phyloP scores from a whole-genome alignment of 768 basidiomycete species.

The Boletus pseudo-olivaceus region DNA sequence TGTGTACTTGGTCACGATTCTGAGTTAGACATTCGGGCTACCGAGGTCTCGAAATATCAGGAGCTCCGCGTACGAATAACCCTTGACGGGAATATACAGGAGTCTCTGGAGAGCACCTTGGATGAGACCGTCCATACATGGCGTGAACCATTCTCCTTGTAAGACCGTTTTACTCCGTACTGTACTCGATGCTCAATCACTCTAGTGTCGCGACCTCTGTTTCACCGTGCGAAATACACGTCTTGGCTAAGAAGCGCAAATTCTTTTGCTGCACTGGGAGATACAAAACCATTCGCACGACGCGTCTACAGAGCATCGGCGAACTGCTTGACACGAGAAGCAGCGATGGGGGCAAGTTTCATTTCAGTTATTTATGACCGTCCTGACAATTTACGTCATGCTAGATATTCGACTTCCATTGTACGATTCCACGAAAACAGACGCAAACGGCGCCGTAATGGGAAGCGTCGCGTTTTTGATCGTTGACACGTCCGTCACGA shows the following conservation, averaged over 20 bases:
- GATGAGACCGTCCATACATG: conserved; percentile 25
- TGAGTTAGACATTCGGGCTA: conserved; percentile 20
- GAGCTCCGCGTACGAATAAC: conserved; percentile 26
- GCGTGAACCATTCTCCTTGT: conserved; percentile 31
- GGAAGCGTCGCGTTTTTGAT: conserved; percentile 29
- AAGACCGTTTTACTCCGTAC: conserved; percentile 1
- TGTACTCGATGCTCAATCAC: conserved; percentile 8
- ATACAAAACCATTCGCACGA: conserved; percentile 28
- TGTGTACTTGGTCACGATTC: not conserved
- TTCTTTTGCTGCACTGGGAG: conserved; percentile 27
- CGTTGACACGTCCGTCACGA: conserved; percentile 13
- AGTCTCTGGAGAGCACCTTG: conserved; percentile 27
- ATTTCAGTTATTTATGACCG: conserved; percentile 29
- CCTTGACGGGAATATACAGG: conserved; percentile 28
- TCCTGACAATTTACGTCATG: conserved; percentile 30
- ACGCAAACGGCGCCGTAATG: conserved; percentile 23
- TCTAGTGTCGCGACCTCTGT: conserved; percentile 15
- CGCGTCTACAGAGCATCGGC: conserved; percentile 23
- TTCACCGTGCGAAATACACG: conserved; percentile 28
- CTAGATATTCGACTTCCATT: conserved; percentile 31
- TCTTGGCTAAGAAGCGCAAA: conserved; percentile 26
- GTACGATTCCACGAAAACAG: conserved; percentile 29
- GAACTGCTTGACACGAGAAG: conserved; percentile 27
- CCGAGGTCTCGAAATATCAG: conserved; percentile 20
- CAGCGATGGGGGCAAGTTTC: conserved; percentile 27